phyloP scores from a whole-genome alignment of 257 asterid genomes.

The Penstemon newberryi region DNA sequence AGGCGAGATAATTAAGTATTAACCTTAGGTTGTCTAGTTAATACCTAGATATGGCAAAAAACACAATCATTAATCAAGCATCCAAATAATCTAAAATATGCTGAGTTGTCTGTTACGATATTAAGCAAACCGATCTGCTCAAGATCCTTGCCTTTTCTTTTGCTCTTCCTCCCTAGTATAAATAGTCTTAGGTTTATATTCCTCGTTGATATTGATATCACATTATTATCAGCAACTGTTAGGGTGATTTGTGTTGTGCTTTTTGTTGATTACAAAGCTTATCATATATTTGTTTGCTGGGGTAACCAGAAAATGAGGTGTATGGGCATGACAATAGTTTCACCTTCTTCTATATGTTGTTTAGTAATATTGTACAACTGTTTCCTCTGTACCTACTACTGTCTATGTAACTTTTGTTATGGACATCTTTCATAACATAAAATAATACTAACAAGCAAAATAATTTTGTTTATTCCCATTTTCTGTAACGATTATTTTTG shows the following conservation, averaged over 20 bases:
- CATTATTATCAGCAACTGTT: neutral
- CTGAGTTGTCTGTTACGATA: neutral
- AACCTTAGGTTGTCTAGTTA: neutral
- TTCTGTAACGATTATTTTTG: constrained; percentile 25
- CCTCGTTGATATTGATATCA: neutral
- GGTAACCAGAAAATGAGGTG: neutral
- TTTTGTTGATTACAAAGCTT: no score
- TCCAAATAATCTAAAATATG: neutral
- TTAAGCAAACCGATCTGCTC: neutral
- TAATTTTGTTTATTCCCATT: constrained; percentile 11
- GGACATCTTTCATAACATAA: neutral
- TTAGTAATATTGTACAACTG: neutral
- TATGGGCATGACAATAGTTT: neutral
- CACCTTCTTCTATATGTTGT: no score
- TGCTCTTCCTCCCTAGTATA: neutral
- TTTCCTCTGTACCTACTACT: neutral
- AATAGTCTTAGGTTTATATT: neutral
- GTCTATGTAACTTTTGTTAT: neutral
- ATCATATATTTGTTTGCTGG: neutral
- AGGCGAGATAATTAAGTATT: neutral
- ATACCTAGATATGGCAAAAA: neutral
- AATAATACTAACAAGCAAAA: constrained; percentile 3
- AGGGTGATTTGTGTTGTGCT: neutral
- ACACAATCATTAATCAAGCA: neutral
- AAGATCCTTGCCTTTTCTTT: neutral